phyloP scores from a whole-genome alignment of 306 rosid species.

The Cyamopsis tetragonoloba region DNA sequence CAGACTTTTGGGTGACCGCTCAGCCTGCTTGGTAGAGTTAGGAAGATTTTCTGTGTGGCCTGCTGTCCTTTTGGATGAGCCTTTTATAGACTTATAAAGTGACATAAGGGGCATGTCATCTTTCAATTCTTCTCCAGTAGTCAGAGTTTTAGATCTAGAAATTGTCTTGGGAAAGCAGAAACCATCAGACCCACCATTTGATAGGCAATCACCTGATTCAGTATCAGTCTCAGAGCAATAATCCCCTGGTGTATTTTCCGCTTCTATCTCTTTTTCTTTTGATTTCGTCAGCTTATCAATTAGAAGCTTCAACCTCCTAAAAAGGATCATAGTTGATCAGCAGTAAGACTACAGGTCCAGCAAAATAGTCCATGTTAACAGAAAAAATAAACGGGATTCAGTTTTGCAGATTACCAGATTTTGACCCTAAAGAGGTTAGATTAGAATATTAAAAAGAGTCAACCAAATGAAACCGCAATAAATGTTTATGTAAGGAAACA shows the following conservation, averaged over 20 bases:
- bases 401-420: conserved; percentile 14
- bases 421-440: neutral
- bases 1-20: conserved; percentile 41
- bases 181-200: conserved; percentile 39
- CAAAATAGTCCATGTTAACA: conserved; percentile 3
- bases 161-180: conserved; percentile 39
- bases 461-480: conserved; percentile 8
- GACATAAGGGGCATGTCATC: conserved; percentile 58
- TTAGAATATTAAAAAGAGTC: conserved; percentile 12
- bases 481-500: conserved; percentile 10
- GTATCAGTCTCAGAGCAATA: conserved; percentile 83
- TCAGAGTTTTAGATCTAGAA: conserved; percentile 31
- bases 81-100: conserved; percentile 37
- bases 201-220: conserved; percentile 46
- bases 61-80: conserved; percentile 41
- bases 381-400: conserved; percentile 12
- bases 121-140: conserved; percentile 39
- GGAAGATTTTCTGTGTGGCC: conserved; percentile 28
- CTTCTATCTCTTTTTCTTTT: conserved; percentile 36
- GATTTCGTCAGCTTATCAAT: conserved; percentile 58
- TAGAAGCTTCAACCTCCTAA: conserved; percentile 67
- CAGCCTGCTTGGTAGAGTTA: conserved; percentile 26
- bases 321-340: conserved; percentile 24
- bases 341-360: conserved; percentile 6
- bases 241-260: conserved; percentile 37